Conservation (phyloP, 2,329 filamentous ascomycete species). For the Botrytis paeoniae region DNA sequence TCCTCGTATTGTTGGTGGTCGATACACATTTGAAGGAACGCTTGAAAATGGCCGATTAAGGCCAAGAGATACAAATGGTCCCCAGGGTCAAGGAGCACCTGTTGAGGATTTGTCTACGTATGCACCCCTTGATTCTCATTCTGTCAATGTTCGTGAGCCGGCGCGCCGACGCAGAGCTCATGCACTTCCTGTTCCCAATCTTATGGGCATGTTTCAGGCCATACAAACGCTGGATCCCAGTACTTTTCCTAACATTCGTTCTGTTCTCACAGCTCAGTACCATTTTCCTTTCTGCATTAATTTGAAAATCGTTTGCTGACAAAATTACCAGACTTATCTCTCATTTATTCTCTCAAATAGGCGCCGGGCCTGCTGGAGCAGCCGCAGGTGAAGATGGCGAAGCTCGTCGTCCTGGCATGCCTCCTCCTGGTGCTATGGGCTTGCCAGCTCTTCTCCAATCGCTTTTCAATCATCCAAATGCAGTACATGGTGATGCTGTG, state of each 20-base stretch:
- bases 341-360: slow-evolving; percentile 32
- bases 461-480: slow-evolving; percentile 52
- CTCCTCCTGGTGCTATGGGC: slow-evolving; percentile 39
- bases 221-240: neutral
- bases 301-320: slow-evolving; percentile 33
- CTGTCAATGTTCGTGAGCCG: neutral
- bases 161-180: neutral
- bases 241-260: slow-evolving; percentile 19
- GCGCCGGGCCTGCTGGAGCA: neutral
- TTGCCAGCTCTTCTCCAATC: slow-evolving; percentile 53
- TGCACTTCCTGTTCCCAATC: neutral
- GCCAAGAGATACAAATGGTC: slow-evolving; percentile 50
- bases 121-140: slow-evolving; percentile 31
- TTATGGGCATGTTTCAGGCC: neutral
- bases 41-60: slow-evolving; percentile 37
- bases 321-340: slow-evolving; percentile 32
- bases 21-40: slow-evolving; percentile 36
- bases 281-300: slow-evolving; percentile 27
- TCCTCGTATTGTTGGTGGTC: slow-evolving; percentile 30
- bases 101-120: slow-evolving; percentile 49
- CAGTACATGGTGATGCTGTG: slow-evolving; percentile 71
- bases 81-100: slow-evolving; percentile 47
- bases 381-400: slow-evolving; percentile 25
- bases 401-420: slow-evolving; percentile 37
- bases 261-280: slow-evolving; percentile 20